These are phyloP conservation scores for Tulasnella sp. DNA, from an alignment of 768 basidiomycete genomes.

Conservation along the genomic window DNA sequence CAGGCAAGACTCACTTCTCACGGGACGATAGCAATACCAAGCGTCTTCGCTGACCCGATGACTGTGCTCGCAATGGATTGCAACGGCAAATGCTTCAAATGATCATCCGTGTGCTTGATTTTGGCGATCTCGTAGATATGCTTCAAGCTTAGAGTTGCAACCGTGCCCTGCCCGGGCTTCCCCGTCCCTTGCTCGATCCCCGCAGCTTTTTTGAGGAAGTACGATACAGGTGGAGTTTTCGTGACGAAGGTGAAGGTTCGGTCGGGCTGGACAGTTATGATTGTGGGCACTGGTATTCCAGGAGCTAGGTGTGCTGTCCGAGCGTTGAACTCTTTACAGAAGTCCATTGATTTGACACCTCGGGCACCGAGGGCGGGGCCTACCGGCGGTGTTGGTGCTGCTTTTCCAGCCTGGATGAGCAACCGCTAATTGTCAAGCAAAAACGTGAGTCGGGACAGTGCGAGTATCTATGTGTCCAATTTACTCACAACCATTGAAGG, in stretches of 20 bases:
- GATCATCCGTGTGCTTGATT: constrained; percentile 86
- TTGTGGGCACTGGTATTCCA: constrained; percentile 81
- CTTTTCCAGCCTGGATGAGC: constrained; percentile 85
- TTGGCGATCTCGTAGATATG: constrained; percentile 98
- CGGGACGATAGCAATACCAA: constrained; percentile 85
- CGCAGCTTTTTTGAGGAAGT: constrained; percentile 83
- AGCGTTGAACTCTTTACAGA: constrained; percentile 99
- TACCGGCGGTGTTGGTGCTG: constrained; percentile 89
- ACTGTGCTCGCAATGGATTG: constrained; percentile 84
- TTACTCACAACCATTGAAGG: constrained; percentile 65
- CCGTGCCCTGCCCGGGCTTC: constrained; percentile 63
- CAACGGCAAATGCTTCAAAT: constrained; percentile 73
- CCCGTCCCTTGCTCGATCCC: constrained; percentile 85
- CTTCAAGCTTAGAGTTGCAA: constrained; percentile 82
- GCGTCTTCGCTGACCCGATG: constrained; percentile 75
- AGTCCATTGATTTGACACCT: constrained; percentile 99
- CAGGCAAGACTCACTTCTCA: constrained; percentile 26
- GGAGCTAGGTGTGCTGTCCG: constrained; percentile 78
- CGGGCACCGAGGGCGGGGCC: constrained; percentile 96
- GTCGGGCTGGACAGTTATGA: constrained; percentile 89
- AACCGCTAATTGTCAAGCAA: constrained; percentile 46
- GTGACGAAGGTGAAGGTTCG: constrained; percentile 88
- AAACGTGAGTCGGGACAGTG: neutral
- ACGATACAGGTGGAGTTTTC: constrained; percentile 81
- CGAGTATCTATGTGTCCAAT: constrained; percentile 15